Conservation (phyloP, 2,329 filamentous ascomycete genomes). For the Didymella segeticola region DNA sequence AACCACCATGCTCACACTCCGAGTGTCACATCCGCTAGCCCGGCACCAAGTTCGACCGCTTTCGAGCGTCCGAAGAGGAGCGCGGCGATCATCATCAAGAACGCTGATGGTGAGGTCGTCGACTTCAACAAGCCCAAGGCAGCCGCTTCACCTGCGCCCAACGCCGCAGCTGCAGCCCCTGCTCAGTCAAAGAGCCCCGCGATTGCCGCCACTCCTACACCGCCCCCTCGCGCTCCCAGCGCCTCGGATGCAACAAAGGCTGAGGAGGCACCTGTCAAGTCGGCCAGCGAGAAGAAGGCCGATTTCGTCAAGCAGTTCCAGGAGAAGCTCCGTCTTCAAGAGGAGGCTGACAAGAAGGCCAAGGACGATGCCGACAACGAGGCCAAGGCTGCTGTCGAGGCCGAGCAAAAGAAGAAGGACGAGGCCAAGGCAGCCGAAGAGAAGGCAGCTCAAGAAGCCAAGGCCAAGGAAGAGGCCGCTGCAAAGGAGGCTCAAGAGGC, state of each 20-base stretch:
- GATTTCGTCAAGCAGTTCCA: constrained; percentile 74
- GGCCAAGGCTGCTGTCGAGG: constrained; percentile 52
- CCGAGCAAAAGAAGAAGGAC: constrained; percentile 61
- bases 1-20: constrained; percentile 60
- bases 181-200: constrained; percentile 65
- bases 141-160: constrained; percentile 49
- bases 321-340: constrained; percentile 55
- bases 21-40: constrained; percentile 64
- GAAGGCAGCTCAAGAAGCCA: constrained; percentile 51
- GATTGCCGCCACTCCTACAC: constrained; percentile 71
- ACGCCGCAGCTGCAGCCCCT: constrained; percentile 51
- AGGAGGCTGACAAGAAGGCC: constrained; percentile 66
- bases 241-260: constrained; percentile 67
- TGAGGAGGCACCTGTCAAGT: constrained; percentile 73
- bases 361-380: constrained; percentile 50
- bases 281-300: constrained; percentile 72
- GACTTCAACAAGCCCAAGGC: constrained; percentile 61
- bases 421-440: constrained; percentile 49
- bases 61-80: constrained; percentile 72
- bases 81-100: constrained; percentile 83
- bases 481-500: constrained; percentile 48
- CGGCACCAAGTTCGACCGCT: constrained; percentile 66
- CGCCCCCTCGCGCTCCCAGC: constrained; percentile 75
- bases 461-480: constrained; percentile 58
- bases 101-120: constrained; percentile 78